phyloP scores from a whole-genome alignment of 2,329 filamentous ascomycete species.

The Alternaria arbusti region DNA sequence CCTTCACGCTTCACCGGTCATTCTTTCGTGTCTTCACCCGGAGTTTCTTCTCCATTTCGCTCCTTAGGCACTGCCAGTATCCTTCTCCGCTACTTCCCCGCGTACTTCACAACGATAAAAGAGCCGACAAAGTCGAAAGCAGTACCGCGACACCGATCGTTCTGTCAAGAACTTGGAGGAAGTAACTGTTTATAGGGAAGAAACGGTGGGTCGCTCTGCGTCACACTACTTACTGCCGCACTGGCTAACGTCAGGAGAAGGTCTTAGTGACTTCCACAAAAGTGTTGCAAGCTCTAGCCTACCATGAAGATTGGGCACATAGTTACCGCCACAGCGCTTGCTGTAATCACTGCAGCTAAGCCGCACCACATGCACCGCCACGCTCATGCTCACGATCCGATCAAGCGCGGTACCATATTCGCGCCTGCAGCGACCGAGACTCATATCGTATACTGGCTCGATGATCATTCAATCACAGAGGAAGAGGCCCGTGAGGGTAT shows the following conservation, averaged over 20 bases:
- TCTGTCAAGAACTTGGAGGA: background rate
- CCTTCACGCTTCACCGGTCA: conserved; percentile 18
- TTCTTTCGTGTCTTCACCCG: conserved; percentile 30
- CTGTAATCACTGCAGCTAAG: conserved; percentile 61
- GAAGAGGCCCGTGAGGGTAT: conserved; percentile 75
- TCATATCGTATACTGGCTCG: conserved; percentile 74
- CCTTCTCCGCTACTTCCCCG: conserved; percentile 26
- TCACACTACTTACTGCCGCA: background rate
- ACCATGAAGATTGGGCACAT: conserved; percentile 47
- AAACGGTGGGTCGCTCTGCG: conserved; percentile 9
- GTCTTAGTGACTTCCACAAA: conserved; percentile 1
- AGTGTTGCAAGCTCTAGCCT: conserved; percentile 10
- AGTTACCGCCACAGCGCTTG: conserved; percentile 50
- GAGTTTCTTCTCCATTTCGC: conserved; percentile 41
- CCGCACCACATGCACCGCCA: conserved; percentile 64
- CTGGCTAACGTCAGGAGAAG: conserved; percentile 14
- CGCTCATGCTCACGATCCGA: conserved; percentile 48
- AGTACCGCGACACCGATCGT: background rate
- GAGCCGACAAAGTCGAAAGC: conserved; percentile 16
- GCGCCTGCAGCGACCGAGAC: conserved; percentile 65
- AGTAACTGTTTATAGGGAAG: background rate
- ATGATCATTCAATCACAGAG: conserved; percentile 66
- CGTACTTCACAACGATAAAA: conserved; percentile 4
- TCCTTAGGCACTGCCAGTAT: conserved; percentile 39
- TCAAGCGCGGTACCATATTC: conserved; percentile 57